phyloP scores from a whole-genome alignment of 805 yeast genomes.

The Teunomyces gatunensis region DNA sequence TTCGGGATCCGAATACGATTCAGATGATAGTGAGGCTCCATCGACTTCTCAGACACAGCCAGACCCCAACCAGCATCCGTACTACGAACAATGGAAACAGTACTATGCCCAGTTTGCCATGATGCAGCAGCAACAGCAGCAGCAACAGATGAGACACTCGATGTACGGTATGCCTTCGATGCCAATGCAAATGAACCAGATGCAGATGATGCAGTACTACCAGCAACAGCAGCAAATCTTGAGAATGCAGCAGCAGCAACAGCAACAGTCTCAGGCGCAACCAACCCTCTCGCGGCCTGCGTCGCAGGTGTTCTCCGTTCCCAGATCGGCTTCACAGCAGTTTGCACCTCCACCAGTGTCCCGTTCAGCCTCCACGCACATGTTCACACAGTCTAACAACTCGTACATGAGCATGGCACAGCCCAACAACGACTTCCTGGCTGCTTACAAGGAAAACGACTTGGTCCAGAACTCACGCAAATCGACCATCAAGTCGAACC shows the following conservation, averaged over 20 bases:
- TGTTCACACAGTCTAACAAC: background rate
- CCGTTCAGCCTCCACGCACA: background rate
- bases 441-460: conserved; percentile 5
- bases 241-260: conserved; percentile 7
- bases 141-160: conserved; percentile 14
- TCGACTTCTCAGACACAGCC: conserved; percentile 4
- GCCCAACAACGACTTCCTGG: conserved; percentile 1
- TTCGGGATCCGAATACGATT: conserved; percentile 6
- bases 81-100: conserved; percentile 37
- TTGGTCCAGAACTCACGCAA: conserved; percentile 24
- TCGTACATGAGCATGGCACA: background rate
- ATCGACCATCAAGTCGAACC: conserved; percentile 30
- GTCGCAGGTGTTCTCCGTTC: background rate
- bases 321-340: background rate
- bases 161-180: conserved; percentile 8
- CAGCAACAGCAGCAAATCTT: conserved; percentile 3
- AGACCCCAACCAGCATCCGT: conserved; percentile 23
- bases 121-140: conserved; percentile 17
- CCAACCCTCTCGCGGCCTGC: background rate
- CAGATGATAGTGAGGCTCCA: conserved; percentile 8
- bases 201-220: conserved; percentile 3
- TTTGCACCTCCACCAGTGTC: background rate
- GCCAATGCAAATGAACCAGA: conserved; percentile 12
- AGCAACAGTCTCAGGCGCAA: conserved; percentile 9
- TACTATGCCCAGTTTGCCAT: conserved; percentile 28